Conservation (phyloP, 1,284 basidiomycete species). For the Somion occarium region DNA sequence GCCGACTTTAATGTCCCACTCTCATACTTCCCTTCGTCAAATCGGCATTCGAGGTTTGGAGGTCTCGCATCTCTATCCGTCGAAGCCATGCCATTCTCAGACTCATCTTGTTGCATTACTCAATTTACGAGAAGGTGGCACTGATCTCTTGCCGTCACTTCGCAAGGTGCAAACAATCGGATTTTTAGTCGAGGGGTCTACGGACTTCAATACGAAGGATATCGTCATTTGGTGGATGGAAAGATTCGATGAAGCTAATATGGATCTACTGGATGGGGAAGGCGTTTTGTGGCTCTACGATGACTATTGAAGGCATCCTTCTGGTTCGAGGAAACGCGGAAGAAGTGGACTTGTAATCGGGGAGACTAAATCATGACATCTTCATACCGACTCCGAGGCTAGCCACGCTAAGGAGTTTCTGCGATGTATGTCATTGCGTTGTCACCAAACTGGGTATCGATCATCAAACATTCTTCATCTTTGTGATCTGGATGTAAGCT, state of each 20-base stretch:
- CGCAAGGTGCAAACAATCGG: slow-evolving; percentile 42
- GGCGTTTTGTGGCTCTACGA: slow-evolving; percentile 45
- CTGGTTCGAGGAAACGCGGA: too few species aligned
- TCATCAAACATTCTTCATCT: too few species aligned
- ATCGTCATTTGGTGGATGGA: slow-evolving; percentile 53
- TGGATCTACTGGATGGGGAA: slow-evolving; percentile 50
- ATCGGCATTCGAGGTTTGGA: slow-evolving; percentile 41
- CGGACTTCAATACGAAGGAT: slow-evolving; percentile 39
- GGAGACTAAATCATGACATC: too few species aligned
- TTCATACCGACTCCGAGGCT: too few species aligned
- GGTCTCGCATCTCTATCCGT: slow-evolving; percentile 38
- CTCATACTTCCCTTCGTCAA: slow-evolving; percentile 36
- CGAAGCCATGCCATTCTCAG: slow-evolving; percentile 30
- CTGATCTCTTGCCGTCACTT: slow-evolving; percentile 36
- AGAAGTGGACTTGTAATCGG: too few species aligned
- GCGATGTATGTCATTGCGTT: too few species aligned
- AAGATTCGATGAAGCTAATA: slow-evolving; percentile 41
- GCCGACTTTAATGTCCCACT: slow-evolving; percentile 18
- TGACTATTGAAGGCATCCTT: too few species aligned
- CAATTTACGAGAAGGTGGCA: slow-evolving; percentile 16
- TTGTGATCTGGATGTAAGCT: too few species aligned
- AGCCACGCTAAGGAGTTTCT: too few species aligned
- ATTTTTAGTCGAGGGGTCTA: slow-evolving; percentile 40
- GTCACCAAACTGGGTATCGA: too few species aligned
- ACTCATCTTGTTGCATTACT: slow-evolving; percentile 40